Evolutionary conservation across 192 early-diverging fungal genomes (phyloP).

Genomic region (Podila epicladia): DNA sequence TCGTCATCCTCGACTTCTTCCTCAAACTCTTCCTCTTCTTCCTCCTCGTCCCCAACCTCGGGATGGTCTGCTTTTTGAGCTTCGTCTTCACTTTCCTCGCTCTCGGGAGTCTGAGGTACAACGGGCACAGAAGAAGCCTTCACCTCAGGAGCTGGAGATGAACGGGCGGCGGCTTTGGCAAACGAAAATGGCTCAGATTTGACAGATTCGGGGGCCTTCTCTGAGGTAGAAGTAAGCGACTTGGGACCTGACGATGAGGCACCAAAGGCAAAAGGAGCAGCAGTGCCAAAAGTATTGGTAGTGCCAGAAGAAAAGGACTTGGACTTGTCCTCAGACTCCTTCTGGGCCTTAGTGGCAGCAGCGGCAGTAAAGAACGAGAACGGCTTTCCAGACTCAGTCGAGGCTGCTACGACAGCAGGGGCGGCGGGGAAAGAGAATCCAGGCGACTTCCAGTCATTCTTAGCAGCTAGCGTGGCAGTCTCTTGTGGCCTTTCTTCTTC

Average conservation of each 20-base stretch:
- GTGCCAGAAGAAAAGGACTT: slow-evolving; percentile 17
- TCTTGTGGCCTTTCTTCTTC: slow-evolving; percentile 1
- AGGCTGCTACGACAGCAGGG: background rate
- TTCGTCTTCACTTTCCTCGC: slow-evolving; percentile 3
- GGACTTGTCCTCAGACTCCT: slow-evolving; percentile 6
- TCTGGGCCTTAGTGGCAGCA: slow-evolving; percentile 6
- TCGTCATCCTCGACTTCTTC: background rate
- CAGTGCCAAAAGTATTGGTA: slow-evolving; percentile 38
- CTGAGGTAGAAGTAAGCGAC: background rate
- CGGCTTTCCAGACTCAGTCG: background rate
- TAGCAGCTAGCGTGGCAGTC: slow-evolving; percentile 1
- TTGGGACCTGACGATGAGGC: background rate
- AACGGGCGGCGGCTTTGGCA: background rate
- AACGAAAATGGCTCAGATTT: background rate
- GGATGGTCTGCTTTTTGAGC: background rate
- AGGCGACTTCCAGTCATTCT: slow-evolving; percentile 29
- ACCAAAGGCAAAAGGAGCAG: slow-evolving; percentile 27
- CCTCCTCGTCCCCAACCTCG: slow-evolving; percentile 6
- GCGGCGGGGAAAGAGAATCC: slow-evolving; percentile 28
- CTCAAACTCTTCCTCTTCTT: background rate
- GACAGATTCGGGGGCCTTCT: background rate
- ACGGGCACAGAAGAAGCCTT: background rate
- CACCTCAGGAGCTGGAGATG: background rate
- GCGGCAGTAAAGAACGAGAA: slow-evolving; percentile 25
- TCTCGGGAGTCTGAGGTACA: slow-evolving; percentile 5